Conservation (phyloP, 2,329 filamentous ascomycete genomes). For the Xylaria sp. region DNA sequence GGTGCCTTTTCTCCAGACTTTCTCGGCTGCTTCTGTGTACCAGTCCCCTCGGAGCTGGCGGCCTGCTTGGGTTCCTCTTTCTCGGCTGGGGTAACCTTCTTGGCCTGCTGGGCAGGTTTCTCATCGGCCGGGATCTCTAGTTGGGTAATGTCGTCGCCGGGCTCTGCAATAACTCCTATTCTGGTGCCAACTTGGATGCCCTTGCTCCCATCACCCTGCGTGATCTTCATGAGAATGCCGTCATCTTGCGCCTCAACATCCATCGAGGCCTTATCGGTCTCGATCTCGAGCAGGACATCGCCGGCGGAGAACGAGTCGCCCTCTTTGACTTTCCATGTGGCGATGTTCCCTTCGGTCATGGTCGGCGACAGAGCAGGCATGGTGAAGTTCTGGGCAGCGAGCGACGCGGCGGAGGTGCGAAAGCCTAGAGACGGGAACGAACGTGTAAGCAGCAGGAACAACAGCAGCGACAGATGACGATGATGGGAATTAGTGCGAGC, state of each 20-base stretch:
- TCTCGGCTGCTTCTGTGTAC: slow-evolving; percentile 46
- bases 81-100: slow-evolving; percentile 44
- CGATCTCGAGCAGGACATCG: slow-evolving; percentile 89
- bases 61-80: slow-evolving; percentile 45
- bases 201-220: slow-evolving; percentile 77
- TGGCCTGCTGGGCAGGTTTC: slow-evolving; percentile 54
- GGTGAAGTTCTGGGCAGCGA: slow-evolving; percentile 85
- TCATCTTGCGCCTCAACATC: slow-evolving; percentile 94
- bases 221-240: slow-evolving; percentile 85
- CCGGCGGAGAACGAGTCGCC: slow-evolving; percentile 84
- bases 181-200: slow-evolving; percentile 79
- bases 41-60: slow-evolving; percentile 50
- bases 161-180: slow-evolving; percentile 85
- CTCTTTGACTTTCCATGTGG: slow-evolving; percentile 86
- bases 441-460: slow-evolving; percentile 17
- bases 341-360: slow-evolving; percentile 93
- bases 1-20: slow-evolving; percentile 60
- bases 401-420: slow-evolving; percentile 67
- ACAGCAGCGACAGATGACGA: not conserved
- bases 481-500: slow-evolving; percentile 25
- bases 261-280: slow-evolving; percentile 95
- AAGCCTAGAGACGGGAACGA: slow-evolving; percentile 61
- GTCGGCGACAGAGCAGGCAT: slow-evolving; percentile 93
- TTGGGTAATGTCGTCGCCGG: slow-evolving; percentile 79
- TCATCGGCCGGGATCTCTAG: slow-evolving; percentile 81